Evolutionary conservation across 2,329 filamentous ascomycete genomes (phyloP).

Genomic region (Fusarium azukiicola): DNA sequence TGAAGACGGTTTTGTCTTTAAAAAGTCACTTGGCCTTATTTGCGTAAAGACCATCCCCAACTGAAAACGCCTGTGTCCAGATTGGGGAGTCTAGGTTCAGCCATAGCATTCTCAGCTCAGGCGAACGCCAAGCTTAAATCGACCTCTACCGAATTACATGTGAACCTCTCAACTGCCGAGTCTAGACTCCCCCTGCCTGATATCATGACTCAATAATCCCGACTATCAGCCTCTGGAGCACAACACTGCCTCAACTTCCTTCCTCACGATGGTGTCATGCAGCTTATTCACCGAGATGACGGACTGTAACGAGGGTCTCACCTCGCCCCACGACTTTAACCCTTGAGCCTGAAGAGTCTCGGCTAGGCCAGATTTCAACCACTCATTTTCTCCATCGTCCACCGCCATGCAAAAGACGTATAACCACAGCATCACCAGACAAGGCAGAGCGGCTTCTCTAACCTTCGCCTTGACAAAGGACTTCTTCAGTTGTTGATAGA

Average conservation of each 20-base stretch:
- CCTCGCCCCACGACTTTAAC: neutral
- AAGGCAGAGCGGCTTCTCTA: neutral
- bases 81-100: neutral
- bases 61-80: neutral
- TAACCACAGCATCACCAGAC: neutral
- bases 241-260: no score
- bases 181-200: neutral
- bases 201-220: neutral
- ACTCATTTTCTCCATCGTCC: neutral
- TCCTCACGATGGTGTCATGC: neutral
- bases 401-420: neutral
- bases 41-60: neutral
- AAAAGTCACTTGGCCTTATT: neutral
- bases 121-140: neutral
- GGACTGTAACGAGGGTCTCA: neutral
- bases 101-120: neutral
- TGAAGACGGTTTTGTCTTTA: no score
- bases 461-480: neutral
- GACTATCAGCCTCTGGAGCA: neutral
- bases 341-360: neutral
- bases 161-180: neutral
- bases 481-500: neutral
- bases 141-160: neutral
- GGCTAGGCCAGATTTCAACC: neutral
- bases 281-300: neutral